Conservation (phyloP, 805 yeast genomes). For the Ogataea neopini region DNA sequence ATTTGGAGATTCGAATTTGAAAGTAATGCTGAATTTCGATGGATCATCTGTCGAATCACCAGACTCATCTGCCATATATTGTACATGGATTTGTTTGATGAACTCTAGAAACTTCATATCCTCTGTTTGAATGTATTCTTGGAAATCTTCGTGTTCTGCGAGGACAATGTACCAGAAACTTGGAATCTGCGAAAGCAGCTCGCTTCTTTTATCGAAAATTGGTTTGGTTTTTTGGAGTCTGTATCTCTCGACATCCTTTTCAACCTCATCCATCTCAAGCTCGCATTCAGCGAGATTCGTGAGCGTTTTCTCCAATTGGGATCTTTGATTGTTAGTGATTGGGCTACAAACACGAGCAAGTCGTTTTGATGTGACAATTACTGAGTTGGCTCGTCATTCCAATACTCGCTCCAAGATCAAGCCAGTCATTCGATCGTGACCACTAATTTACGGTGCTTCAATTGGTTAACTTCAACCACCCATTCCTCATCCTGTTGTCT, state of each 20-base stretch:
- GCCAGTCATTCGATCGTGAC: no score
- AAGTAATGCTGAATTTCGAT: slow-evolving; percentile 54
- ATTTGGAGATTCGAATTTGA: slow-evolving; percentile 53
- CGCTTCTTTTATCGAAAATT: slow-evolving; percentile 59
- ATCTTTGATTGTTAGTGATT: background rate
- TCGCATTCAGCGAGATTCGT: slow-evolving; percentile 58
- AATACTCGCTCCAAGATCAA: no score
- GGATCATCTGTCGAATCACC: slow-evolving; percentile 37
- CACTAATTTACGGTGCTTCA: no score
- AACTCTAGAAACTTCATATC: slow-evolving; percentile 76
- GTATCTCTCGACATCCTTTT: slow-evolving; percentile 57
- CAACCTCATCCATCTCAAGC: slow-evolving; percentile 58
- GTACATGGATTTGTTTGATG: slow-evolving; percentile 63
- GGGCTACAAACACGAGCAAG: no score
- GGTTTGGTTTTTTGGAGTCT: slow-evolving; percentile 55
- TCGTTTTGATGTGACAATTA: no score
- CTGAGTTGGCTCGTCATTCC: no score
- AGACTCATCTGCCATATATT: slow-evolving; percentile 41
- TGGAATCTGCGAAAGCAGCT: slow-evolving; percentile 54
- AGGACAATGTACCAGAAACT: slow-evolving; percentile 87
- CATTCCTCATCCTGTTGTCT: no score
- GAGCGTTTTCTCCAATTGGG: slow-evolving; percentile 40
- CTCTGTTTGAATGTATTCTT: slow-evolving; percentile 72
- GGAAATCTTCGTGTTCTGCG: slow-evolving; percentile 81
- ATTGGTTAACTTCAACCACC: no score